A percentile compares a stretch with the other conserved stretches of the same genome.
phyloP scores from a whole-genome alignment of 202 grass and related monocot species.

The Elaeis oleifera region DNA sequence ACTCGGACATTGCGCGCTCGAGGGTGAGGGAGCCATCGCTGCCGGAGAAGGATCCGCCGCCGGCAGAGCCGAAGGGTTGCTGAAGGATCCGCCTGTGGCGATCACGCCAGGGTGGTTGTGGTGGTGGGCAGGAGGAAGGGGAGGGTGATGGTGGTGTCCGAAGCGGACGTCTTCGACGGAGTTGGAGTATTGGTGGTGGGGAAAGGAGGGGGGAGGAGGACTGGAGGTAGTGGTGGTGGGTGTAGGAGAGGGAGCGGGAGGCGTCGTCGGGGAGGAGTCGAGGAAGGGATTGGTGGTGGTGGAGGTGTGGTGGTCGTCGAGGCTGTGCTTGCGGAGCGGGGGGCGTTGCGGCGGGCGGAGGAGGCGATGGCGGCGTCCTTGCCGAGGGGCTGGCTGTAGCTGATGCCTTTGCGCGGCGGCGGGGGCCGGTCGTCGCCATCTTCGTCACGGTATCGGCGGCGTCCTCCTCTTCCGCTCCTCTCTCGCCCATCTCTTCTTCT shows the following conservation, averaged over 20 bases:
- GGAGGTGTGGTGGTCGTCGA: constrained; percentile 47
- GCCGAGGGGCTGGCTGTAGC: neutral
- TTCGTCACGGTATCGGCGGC: constrained; percentile 38
- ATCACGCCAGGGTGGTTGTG: constrained; percentile 12
- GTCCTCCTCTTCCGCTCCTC: constrained; percentile 26
- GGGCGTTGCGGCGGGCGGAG: constrained; percentile 25
- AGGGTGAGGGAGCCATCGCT: constrained; percentile 65
- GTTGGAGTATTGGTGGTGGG: constrained; percentile 17
- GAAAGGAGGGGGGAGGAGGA: constrained; percentile 8
- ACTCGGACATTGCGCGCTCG: constrained; percentile 76
- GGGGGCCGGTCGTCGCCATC: constrained; percentile 16
- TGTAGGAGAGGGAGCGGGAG: constrained; percentile 25
- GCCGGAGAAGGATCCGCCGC: constrained; percentile 15
- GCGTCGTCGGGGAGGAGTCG: constrained; percentile 24
- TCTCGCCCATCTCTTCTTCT: neutral
- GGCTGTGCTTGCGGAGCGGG: constrained; percentile 58
- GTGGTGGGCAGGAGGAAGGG: neutral
- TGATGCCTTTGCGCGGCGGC: neutral
- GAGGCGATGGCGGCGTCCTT: constrained; percentile 2
- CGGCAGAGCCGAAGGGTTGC: constrained; percentile 16
- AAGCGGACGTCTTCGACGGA: constrained; percentile 3
- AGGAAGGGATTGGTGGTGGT: constrained; percentile 10
- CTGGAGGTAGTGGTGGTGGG: constrained; percentile 4
- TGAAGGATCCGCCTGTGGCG: constrained; percentile 28
- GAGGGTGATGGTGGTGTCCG: neutral